Percentiles rank a stretch among this genome's conserved stretches.
These are phyloP conservation scores for Leucocoprinus birnbaumii DNA, from an alignment of 768 basidiomycete species.

Conservation along the genomic window DNA sequence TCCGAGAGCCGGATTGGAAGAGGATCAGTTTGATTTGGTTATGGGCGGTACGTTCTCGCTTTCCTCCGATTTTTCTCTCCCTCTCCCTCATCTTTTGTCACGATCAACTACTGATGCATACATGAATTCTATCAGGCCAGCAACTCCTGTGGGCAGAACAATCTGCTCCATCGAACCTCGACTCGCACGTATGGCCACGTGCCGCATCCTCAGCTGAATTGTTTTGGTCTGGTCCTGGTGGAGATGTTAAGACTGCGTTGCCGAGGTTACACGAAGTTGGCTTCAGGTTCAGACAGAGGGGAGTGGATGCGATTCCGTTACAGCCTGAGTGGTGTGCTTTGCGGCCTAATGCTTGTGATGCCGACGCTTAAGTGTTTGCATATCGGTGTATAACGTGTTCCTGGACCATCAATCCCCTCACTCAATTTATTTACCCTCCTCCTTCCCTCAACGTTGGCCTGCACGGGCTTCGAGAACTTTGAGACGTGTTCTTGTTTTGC, in stretches of 20 bases:
- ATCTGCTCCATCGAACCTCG: conserved; percentile 47
- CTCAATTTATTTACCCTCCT: too few species aligned
- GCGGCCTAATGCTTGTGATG: conserved; percentile 56
- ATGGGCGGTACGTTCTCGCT: conserved; percentile 60
- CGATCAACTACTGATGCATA: too few species aligned
- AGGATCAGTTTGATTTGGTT: conserved; percentile 48
- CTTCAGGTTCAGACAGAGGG: conserved; percentile 49
- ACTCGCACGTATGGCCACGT: conserved; percentile 68
- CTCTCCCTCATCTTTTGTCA: neutral
- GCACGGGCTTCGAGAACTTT: too few species aligned
- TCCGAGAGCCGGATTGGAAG: conserved; percentile 53
- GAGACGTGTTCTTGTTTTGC: too few species aligned
- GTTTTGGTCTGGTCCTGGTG: conserved; percentile 66
- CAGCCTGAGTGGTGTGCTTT: conserved; percentile 33
- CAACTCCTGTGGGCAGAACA: conserved; percentile 77
- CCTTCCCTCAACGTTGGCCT: too few species aligned
- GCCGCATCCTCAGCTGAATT: conserved; percentile 66
- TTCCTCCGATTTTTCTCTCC: too few species aligned
- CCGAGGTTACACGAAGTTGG: conserved; percentile 68
- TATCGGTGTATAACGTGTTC: too few species aligned
- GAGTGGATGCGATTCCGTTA: too few species aligned
- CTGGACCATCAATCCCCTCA: too few species aligned
- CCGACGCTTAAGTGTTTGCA: too few species aligned
- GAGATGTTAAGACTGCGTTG: conserved; percentile 46
- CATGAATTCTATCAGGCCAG: conserved; percentile 42